A percentile compares a stretch with the other conserved stretches of the same genome.
Evolutionary conservation across 208 protist genomes (phyloP).

Genomic region (Leishmania aethiopica): DNA sequence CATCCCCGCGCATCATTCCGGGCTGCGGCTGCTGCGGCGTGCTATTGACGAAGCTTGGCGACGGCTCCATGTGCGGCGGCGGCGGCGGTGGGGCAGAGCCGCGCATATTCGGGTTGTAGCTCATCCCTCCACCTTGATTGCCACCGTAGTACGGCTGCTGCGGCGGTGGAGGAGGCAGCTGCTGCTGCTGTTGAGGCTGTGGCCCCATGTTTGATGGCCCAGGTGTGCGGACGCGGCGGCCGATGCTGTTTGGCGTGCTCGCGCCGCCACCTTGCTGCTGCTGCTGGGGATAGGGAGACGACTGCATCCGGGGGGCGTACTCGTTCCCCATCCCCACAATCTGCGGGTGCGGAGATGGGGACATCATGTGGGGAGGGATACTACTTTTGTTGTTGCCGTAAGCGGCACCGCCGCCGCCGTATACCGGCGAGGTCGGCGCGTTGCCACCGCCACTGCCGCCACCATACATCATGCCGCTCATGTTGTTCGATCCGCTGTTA

Average conservation of each 20-base stretch:
- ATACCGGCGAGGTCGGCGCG: slow-evolving; percentile 25
- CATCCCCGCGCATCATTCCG: slow-evolving; percentile 39
- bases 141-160: slow-evolving; percentile 30
- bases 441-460: slow-evolving; percentile 21
- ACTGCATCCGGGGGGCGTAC: slow-evolving; percentile 25
- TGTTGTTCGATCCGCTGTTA: slow-evolving; percentile 36
- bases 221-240: slow-evolving; percentile 17
- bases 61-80: slow-evolving; percentile 44
- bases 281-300: slow-evolving; percentile 30
- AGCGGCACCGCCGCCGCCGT: slow-evolving; percentile 25
- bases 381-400: slow-evolving; percentile 26
- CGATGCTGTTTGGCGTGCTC: slow-evolving; percentile 29
- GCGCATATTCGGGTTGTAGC: slow-evolving; percentile 32
- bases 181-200: slow-evolving; percentile 8
- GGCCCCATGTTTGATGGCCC: slow-evolving; percentile 6
- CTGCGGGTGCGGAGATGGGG: slow-evolving; percentile 33
- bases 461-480: slow-evolving; percentile 36
- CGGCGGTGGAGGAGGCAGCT: slow-evolving; percentile 5
- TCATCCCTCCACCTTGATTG: slow-evolving; percentile 29
- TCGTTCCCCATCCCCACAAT: slow-evolving; percentile 36
- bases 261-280: slow-evolving; percentile 17
- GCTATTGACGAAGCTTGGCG: slow-evolving; percentile 32
- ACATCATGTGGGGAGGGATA: slow-evolving; percentile 25
- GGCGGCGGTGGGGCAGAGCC: slow-evolving; percentile 34
- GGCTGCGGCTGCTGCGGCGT: slow-evolving; percentile 16